Conservation (phyloP, 1,284 basidiomycete genomes). For the Moesziomyces globuligerus region DNA sequence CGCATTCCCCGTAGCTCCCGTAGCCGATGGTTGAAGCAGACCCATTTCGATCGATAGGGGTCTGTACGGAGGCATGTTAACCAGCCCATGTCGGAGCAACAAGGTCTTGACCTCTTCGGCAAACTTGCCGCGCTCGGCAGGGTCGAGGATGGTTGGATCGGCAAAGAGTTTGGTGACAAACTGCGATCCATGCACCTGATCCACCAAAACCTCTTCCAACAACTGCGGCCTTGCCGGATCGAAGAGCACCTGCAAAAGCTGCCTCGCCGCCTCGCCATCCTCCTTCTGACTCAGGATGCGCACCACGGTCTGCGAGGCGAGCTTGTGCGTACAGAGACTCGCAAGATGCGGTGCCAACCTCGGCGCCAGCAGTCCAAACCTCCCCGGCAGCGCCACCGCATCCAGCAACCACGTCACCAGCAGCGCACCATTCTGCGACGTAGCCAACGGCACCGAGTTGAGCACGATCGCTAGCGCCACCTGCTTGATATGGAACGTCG, state of each 20-base stretch:
- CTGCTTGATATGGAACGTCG: slow-evolving; percentile 74
- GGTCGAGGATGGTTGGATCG: slow-evolving; percentile 71
- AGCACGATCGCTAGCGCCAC: slow-evolving; percentile 93
- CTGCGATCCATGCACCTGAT: slow-evolving; percentile 80
- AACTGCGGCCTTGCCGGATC: slow-evolving; percentile 80
- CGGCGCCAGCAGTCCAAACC: slow-evolving; percentile 90
- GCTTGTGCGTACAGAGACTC: slow-evolving; percentile 96
- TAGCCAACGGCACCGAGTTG: slow-evolving; percentile 96
- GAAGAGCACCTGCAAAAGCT: slow-evolving; percentile 66
- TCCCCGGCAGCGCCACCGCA: slow-evolving; percentile 87
- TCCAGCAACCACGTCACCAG: slow-evolving; percentile 97
- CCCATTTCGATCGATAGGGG: slow-evolving; percentile 93
- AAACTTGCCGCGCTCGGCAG: slow-evolving; percentile 78
- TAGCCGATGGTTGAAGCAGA: slow-evolving; percentile 66
- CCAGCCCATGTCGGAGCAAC: slow-evolving; percentile 55
- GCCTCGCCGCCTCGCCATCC: slow-evolving; percentile 63
- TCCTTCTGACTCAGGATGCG: slow-evolving; percentile 70
- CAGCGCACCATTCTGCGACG: slow-evolving; percentile 95
- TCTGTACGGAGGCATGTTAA: slow-evolving; percentile 75
- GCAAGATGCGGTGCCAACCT: slow-evolving; percentile 95
- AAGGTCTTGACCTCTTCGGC: slow-evolving; percentile 71
- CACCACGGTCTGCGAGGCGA: slow-evolving; percentile 91
- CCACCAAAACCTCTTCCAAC: slow-evolving; percentile 84
- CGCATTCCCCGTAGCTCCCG: neutral
- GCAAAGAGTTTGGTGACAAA: slow-evolving; percentile 93